Conservation (phyloP, 2,329 filamentous ascomycete genomes). For the Fusarium albidum region DNA sequence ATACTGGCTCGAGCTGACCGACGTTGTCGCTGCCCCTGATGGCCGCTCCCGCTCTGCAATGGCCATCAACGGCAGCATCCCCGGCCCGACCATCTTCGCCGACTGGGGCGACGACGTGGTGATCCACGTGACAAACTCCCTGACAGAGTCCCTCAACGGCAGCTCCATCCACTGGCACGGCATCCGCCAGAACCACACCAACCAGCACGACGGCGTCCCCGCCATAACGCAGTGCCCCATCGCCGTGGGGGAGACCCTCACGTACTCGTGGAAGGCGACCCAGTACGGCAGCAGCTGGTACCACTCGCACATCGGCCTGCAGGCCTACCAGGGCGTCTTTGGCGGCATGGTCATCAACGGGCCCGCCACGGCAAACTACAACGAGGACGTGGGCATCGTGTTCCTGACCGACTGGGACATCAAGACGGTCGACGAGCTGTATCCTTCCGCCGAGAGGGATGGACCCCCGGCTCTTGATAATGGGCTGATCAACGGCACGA, state of each 20-base stretch:
- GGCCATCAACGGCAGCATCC: conserved; percentile 6
- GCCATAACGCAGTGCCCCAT: conserved; percentile 44
- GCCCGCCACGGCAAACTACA: conserved; percentile 8
- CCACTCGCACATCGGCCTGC: neutral
- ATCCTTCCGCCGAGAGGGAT: no score
- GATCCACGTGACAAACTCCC: conserved; percentile 3
- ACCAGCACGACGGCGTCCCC: conserved; percentile 6
- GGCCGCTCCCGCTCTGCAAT: neutral
- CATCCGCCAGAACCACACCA: conserved; percentile 3
- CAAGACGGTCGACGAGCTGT: neutral
- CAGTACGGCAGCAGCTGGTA: conserved; percentile 19
- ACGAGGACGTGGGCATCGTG: conserved; percentile 3
- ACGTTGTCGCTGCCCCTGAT: neutral
- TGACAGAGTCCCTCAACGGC: neutral
- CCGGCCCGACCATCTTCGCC: conserved; percentile 6
- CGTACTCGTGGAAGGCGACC: conserved; percentile 49
- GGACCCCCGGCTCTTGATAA: no score
- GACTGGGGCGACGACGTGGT: conserved; percentile 12
- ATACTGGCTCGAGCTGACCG: no score
- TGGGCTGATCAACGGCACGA: no score
- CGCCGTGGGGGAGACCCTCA: conserved; percentile 55
- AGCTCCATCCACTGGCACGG: conserved; percentile 8
- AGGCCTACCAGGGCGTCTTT: conserved; percentile 45
- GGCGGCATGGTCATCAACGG: conserved; percentile 8
- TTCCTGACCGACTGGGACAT: conserved; percentile 5